Base-by-base conservation (phyloP, 2,329 filamentous ascomycete species). In the Ascochyta clinopodiicola region DNA sequence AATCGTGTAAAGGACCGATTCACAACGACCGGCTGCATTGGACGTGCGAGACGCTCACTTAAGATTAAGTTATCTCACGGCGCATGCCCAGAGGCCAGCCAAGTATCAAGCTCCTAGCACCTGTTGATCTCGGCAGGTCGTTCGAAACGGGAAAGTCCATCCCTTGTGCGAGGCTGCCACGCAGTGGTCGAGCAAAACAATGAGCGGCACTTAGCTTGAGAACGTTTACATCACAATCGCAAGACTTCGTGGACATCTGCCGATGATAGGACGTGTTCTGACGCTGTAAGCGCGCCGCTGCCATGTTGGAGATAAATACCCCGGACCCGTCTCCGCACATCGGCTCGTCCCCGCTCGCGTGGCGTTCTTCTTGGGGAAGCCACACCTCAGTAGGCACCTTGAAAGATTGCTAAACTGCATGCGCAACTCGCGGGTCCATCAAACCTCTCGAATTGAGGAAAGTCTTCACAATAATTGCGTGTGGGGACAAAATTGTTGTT, bases 281-380 rank as follows among this genome's bases (percentile, higher is more conserved):
- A 55, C 51, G 51, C 51, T 29, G 44, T 49, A 55, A 49, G 45
- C 51, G 51, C 51, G 35, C 40, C 39, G 40, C 44, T 44, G 45
- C 34, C 19, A 34, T 49, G 45, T 12, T 44, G 34, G 39, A 24
- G 50, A 53, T 27, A 24, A 19, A 13, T 44, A 49, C 51, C 45
- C 51, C 45, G 22, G 45, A 49, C 40, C 22, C 29, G 9, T 55
- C 51, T 45, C 51, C 51, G 40, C 51, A 44, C 6, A 49, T 49
- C 45, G 51, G 39, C 27, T n/a, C 24, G 29, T 40, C 51, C 44
- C 45, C 51, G 45, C 51, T 55, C 27, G 32, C 22, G 45, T 49
- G 40, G 44, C 51, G 35, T 46, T 38, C 12, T 36, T 29, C 15
- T 6, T 6, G 36, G 24, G 43, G 31, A 17, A 15, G 29, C 27